Base-by-base conservation (phyloP, 306 rosid species). In the Vigna hirtella region DNA sequence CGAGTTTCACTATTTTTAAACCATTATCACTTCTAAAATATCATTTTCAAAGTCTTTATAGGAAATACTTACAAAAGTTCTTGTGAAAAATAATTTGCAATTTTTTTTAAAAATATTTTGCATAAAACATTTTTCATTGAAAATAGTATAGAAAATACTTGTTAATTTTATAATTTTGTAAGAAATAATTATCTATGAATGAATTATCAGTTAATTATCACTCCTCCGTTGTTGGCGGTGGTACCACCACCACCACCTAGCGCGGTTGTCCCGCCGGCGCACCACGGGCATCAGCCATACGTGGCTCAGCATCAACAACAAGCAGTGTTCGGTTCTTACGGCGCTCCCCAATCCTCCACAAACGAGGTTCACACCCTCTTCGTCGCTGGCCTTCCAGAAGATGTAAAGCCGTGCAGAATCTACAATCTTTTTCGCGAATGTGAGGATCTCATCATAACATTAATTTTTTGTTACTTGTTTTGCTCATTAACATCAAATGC, bases 341-440 rank as follows among this genome's bases (percentile, higher is more conserved):
- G 48, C 55, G 70, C 80, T 45, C 57, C 87, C 66, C 90, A 83
- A 53, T 58, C 66, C 22, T 72, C 88, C 4, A 17, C 76, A 40
- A 79, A 88, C 74, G 95, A 93, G 81, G 97, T 95, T 77, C 96
- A 97, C 57, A 95, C 99, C 17, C 91, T 95, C 10, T 95, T 95
- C 89, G 61, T 95, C 12, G 99, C 97, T 20, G 99, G 99, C 2
- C 93, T 95, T 28, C 96, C 96, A 2, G 97, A 89, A 51, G 98
- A 93, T 43, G 98, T 95, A 16, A 89, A 87, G 82, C 87, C 97
- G 12, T 93, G 96, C 5, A 98, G 93, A 88, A 88, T 93, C 79
- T 95, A 88, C 84, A 91, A 93, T 74, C 82, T 95, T 2, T 89
- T 95, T 77, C 96, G 96, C 6, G 98, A 95, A 92, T 87, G 98